A percentile compares a stretch with the other conserved stretches of the same genome.
Evolutionary conservation across 148 eudicot genomes (phyloP).

Genomic region (Arbutus unedo): DNA sequence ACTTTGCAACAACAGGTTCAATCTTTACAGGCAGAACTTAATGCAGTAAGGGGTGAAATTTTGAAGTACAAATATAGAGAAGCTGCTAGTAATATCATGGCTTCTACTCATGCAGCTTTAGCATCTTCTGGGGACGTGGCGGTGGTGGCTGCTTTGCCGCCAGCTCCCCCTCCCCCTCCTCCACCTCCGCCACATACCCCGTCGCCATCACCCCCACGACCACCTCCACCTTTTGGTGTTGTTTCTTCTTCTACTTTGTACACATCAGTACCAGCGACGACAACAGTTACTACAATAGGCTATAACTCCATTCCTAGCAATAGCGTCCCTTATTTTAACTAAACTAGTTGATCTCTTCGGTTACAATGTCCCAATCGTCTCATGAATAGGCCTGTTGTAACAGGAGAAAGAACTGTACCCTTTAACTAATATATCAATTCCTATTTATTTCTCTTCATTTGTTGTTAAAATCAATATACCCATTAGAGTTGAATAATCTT

Average conservation of each 20-base stretch:
- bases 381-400: not conserved
- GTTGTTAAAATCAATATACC: not conserved
- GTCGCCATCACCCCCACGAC: constrained; percentile 29
- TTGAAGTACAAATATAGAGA: constrained; percentile 66
- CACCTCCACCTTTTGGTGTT: constrained; percentile 30
- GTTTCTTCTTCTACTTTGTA: constrained; percentile 35
- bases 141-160: constrained; percentile 27
- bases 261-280: constrained; percentile 16
- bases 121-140: constrained; percentile 6
- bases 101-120: constrained; percentile 16
- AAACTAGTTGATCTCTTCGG: not conserved
- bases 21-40: constrained; percentile 55
- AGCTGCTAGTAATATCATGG: constrained; percentile 47
- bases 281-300: constrained; percentile 24
- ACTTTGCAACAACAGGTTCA: constrained; percentile 73
- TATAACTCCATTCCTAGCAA: constrained; percentile 36
- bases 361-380: not conserved
- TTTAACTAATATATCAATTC: not conserved
- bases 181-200: constrained; percentile 20
- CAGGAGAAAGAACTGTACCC: not conserved
- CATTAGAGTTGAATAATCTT: not conserved
- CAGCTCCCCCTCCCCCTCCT: constrained; percentile 33
- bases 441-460: not conserved
- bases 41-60: constrained; percentile 64
- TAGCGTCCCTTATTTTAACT: constrained; percentile 47